phyloP scores from a whole-genome alignment of 768 basidiomycete genomes.

The Asterophora parasitica region DNA sequence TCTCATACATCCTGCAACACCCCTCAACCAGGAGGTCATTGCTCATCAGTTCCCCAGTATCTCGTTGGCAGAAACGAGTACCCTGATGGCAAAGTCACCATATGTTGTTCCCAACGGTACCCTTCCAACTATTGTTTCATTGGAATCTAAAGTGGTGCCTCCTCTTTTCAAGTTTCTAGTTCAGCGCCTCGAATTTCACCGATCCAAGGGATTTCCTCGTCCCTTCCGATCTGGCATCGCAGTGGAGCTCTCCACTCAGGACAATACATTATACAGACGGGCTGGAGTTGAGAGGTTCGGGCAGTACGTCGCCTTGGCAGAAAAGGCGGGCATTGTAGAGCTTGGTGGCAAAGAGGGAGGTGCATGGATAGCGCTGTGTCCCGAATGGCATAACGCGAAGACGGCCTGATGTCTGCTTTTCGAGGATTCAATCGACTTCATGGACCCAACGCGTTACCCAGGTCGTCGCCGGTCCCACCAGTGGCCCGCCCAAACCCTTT shows the following conservation, averaged over 20 bases:
- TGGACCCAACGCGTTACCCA: not conserved
- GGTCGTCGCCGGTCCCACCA: too few relatives aligned
- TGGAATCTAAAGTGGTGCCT: conserved; percentile 11
- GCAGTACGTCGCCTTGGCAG: conserved; percentile 36
- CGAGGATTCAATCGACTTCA: not conserved
- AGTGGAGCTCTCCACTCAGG: conserved; percentile 23
- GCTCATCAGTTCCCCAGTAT: not conserved
- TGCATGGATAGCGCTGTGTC: conserved; percentile 35
- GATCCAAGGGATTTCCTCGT: conserved; percentile 25
- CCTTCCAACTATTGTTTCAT: not conserved
- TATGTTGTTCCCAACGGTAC: not conserved
- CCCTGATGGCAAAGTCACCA: not conserved
- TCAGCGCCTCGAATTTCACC: conserved; percentile 25
- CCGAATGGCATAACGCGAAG: conserved; percentile 23
- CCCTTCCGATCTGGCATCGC: conserved; percentile 36
- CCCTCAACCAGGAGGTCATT: not conserved
- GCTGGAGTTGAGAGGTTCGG: conserved; percentile 38
- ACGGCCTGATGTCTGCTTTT: conserved; percentile 5
- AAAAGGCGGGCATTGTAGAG: conserved; percentile 32
- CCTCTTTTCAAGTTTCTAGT: conserved; percentile 32
- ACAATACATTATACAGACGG: conserved; percentile 27
- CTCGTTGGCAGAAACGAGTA: not conserved
- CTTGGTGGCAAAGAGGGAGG: conserved; percentile 33
- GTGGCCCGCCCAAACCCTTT: not conserved
- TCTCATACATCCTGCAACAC: not conserved